Percentiles rank a stretch among this genome's conserved stretches.
Conservation (phyloP, 176 grass and related monocot genomes). For the Miscanthus lutarioriparius region DNA sequence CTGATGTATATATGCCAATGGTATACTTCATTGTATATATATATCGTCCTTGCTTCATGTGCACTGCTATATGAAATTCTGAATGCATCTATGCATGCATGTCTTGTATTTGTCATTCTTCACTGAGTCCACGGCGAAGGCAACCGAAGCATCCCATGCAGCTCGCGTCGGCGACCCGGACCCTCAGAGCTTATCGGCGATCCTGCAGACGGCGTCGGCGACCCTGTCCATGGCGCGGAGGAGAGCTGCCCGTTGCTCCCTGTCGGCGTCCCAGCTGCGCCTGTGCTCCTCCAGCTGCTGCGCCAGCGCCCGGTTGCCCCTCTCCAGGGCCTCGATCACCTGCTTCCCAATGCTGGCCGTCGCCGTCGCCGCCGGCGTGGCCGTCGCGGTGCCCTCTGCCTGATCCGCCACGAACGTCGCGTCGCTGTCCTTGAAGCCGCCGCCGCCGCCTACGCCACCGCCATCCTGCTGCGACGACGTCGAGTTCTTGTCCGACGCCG, state of each 20-base stretch:
- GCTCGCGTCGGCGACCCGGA: neutral
- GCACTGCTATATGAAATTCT: neutral
- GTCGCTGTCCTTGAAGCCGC: conserved; percentile 39
- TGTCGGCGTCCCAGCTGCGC: conserved; percentile 23
- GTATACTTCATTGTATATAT: neutral
- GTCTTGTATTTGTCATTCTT: neutral
- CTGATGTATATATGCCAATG: neutral
- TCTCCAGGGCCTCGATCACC: conserved; percentile 50
- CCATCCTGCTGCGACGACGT: conserved; percentile 40
- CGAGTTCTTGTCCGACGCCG: conserved; percentile 55
- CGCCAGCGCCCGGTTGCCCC: conserved; percentile 39
- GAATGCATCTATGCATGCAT: neutral
- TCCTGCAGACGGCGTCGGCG: conserved; percentile 48
- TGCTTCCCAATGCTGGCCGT: conserved; percentile 39
- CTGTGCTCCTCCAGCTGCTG: conserved; percentile 57
- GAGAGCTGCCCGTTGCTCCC: conserved; percentile 45
- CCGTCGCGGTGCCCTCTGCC: conserved; percentile 8
- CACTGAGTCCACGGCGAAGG: neutral
- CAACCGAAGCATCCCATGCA: neutral
- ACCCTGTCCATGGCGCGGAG: conserved; percentile 41
- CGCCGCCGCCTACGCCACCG: neutral
- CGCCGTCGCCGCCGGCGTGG: conserved; percentile 7
- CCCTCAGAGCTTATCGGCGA: conserved; percentile 52
- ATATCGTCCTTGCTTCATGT: neutral
- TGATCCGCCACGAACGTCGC: conserved; percentile 41